Conservation (phyloP, 176 grass and related monocot species). For the Carex cristatella region DNA sequence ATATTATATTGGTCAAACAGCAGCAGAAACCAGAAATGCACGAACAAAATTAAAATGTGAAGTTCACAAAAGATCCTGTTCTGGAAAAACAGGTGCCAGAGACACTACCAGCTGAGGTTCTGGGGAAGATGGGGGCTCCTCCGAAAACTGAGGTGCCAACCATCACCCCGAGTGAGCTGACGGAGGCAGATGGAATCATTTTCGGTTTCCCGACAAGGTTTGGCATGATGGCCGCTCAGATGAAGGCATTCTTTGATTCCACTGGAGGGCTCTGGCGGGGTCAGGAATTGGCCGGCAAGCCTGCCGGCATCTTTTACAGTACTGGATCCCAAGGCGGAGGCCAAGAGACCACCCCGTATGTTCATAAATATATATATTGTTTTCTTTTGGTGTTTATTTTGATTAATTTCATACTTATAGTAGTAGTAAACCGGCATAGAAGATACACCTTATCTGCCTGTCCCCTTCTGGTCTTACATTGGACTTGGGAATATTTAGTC, state of each 20-base stretch:
- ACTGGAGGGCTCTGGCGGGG: constrained; percentile 51
- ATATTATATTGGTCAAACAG: not conserved
- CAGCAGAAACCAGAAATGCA: not conserved
- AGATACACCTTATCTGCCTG: not conserved
- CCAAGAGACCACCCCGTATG: constrained; percentile 71
- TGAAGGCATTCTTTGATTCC: constrained; percentile 59
- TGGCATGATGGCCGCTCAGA: constrained; percentile 60
- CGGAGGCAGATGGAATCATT: constrained; percentile 54
- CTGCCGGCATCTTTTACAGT: constrained; percentile 61
- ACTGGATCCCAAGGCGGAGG: constrained; percentile 67
- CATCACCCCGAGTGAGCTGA: constrained; percentile 38
- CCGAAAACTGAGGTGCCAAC: constrained; percentile 38
- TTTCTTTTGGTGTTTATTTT: not conserved
- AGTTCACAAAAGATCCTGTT: not conserved
- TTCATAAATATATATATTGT: not conserved
- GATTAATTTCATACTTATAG: not conserved
- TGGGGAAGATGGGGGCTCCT: constrained; percentile 57
- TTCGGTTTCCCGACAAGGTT: constrained; percentile 74
- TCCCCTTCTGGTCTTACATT: not conserved
- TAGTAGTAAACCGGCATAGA: not conserved
- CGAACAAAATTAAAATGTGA: not conserved
- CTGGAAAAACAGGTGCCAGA: constrained; percentile 48
- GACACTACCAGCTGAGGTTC: constrained; percentile 45
- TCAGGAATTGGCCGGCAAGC: constrained; percentile 63
- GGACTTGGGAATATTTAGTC: not conserved